Percentiles rank a stretch among this genome's conserved stretches.
Evolutionary conservation across 2,329 filamentous ascomycete genomes (phyloP).

Genomic region (Emydomyces testavorans): DNA sequence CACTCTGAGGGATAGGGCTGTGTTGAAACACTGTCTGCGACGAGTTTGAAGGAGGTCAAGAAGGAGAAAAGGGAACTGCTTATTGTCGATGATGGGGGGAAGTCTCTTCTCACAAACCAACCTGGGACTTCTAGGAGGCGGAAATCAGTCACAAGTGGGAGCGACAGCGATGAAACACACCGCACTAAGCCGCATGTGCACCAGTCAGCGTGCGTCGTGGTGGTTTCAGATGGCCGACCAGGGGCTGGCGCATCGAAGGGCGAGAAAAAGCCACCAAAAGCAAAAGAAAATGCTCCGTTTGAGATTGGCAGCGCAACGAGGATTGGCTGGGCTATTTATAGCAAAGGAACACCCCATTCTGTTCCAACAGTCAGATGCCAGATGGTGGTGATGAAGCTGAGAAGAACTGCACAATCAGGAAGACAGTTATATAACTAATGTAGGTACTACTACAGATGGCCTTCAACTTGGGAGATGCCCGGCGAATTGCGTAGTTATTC

Average conservation of each 20-base stretch:
- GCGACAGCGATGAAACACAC: slow-evolving; percentile 11
- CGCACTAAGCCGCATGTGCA: slow-evolving; percentile 2
- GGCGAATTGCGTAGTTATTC: too few species aligned
- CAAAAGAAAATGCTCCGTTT: background rate
- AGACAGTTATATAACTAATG: too few species aligned
- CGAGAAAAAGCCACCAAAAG: background rate
- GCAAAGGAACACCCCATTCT: background rate
- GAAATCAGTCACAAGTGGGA: background rate
- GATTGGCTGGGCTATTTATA: slow-evolving; percentile 7
- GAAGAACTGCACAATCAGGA: background rate
- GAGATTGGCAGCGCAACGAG: background rate
- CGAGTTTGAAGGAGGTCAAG: too few species aligned
- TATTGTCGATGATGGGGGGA: too few species aligned
- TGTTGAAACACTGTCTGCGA: slow-evolving; percentile 13
- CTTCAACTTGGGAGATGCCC: too few species aligned
- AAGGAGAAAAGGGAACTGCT: too few species aligned
- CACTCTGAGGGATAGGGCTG: slow-evolving; percentile 1
- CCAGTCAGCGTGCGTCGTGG: background rate
- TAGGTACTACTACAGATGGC: too few species aligned
- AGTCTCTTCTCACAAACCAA: too few species aligned
- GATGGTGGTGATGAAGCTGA: too few species aligned
- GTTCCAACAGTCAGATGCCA: too few species aligned
- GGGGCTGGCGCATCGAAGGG: background rate
- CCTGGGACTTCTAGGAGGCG: too few species aligned
- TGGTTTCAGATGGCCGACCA: slow-evolving; percentile 3